Conservation (phyloP, 176 grass and related monocot genomes). For the Tuctoria greenei region DNA sequence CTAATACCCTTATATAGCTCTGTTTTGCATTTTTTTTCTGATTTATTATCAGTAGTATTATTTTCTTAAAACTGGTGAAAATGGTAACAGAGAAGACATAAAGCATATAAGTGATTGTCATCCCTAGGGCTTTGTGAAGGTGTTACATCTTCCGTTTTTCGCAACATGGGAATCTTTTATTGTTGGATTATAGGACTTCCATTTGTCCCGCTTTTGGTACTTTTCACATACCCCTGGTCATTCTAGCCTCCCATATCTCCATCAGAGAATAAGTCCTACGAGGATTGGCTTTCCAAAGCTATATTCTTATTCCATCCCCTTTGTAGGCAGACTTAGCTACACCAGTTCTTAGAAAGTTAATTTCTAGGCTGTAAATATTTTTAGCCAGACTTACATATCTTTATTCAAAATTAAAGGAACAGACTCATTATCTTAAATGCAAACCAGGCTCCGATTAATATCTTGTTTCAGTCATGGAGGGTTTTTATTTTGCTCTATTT, state of each 20-base stretch:
- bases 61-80: slow-evolving; percentile 16
- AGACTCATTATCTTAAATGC: background rate
- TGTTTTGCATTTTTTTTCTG: slow-evolving; percentile 31
- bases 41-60: background rate
- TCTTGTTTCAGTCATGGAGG: slow-evolving; percentile 2
- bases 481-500: slow-evolving; percentile 1
- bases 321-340: background rate
- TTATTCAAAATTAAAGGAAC: background rate
- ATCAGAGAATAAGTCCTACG: slow-evolving; percentile 47
- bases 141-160: slow-evolving; percentile 41
- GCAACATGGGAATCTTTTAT: slow-evolving; percentile 42
- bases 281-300: slow-evolving; percentile 36
- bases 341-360: background rate
- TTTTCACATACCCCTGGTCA: slow-evolving; percentile 43
- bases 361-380: background rate
- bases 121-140: slow-evolving; percentile 28
- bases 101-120: slow-evolving; percentile 27
- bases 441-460: background rate
- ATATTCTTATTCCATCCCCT: slow-evolving; percentile 43
- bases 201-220: slow-evolving; percentile 43
- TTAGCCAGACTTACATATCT: background rate
- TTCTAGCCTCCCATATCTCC: slow-evolving; percentile 22
- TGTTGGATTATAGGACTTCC: slow-evolving; percentile 35
- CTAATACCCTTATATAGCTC: background rate
- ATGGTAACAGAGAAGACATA: slow-evolving; percentile 26